Percentiles rank a stretch among this genome's conserved stretches.
Evolutionary conservation across 441 rosid genomes (phyloP).

Genomic region (Dalechampia spathulata): DNA sequence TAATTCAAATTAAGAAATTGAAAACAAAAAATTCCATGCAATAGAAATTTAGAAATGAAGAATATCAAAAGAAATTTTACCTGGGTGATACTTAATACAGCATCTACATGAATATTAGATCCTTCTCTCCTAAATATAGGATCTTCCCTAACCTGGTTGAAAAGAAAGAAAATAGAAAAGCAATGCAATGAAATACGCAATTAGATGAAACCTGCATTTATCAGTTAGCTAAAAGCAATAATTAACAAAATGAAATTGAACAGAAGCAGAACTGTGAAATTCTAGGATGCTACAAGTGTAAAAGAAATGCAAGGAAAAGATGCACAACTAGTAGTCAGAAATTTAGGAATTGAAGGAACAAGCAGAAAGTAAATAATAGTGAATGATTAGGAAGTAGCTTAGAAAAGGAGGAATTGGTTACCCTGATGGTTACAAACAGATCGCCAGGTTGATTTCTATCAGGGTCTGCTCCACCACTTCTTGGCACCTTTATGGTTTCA

Average conservation of each 20-base stretch:
- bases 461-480: slow-evolving; percentile 96
- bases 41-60: background rate
- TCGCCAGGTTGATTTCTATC: slow-evolving; percentile 95
- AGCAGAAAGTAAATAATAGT: background rate
- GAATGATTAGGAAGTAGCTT: background rate
- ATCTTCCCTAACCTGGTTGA: slow-evolving; percentile 75
- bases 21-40: background rate
- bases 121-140: slow-evolving; percentile 98
- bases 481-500: slow-evolving; percentile 66
- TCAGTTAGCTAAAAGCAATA: no score
- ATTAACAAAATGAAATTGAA: slow-evolving; percentile 1
- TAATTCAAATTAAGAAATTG: background rate
- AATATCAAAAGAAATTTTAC: slow-evolving; percentile 29
- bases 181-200: background rate
- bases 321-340: no score
- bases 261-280: background rate
- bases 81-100: slow-evolving; percentile 78
- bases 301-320: background rate
- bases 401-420: slow-evolving; percentile 16
- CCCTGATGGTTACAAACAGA: slow-evolving; percentile 81
- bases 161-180: background rate
- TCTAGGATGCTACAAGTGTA: background rate
- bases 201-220: no score
- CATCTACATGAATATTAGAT: slow-evolving; percentile 82
- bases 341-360: background rate